These are phyloP conservation scores for Pyrenochaeta sp. DNA, from an alignment of 2,329 filamentous ascomycete genomes.

Conservation along the genomic window DNA sequence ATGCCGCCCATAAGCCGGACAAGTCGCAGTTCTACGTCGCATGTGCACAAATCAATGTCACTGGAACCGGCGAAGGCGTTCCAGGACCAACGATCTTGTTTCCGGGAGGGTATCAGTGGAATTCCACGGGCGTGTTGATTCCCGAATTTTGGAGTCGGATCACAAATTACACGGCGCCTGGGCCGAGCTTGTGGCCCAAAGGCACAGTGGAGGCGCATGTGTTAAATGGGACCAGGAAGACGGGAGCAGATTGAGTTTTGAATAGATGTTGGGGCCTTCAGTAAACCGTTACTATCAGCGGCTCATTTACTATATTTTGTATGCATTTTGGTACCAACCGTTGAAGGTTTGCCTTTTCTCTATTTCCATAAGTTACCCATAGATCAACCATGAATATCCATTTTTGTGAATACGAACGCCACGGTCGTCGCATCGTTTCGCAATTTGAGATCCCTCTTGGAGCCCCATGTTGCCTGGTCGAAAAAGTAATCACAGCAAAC, in stretches of 20 bases:
- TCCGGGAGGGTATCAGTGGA: conserved; percentile 48
- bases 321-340: too few species aligned
- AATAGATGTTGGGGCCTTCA: too few species aligned
- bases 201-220: conserved; percentile 21
- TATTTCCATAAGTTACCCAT: too few species aligned
- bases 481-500: too few species aligned
- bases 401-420: too few species aligned
- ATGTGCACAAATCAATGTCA: conserved; percentile 55
- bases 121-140: conserved; percentile 45
- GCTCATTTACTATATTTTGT: too few species aligned
- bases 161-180: conserved; percentile 36
- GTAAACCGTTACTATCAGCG: too few species aligned
- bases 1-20: conserved; percentile 30
- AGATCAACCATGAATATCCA: too few species aligned
- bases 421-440: too few species aligned
- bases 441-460: too few species aligned
- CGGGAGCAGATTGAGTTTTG: conserved; percentile 3
- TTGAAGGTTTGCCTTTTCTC: too few species aligned
- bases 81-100: conserved; percentile 47
- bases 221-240: conserved; percentile 15
- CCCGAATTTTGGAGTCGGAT: conserved; percentile 18
- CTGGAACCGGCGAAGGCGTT: conserved; percentile 36
- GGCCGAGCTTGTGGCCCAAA: conserved; percentile 31
- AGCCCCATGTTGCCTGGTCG: too few species aligned
- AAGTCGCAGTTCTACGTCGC: conserved; percentile 54